phyloP scores from a whole-genome alignment of 73 alveolate genomes.

The Paramecium bursaria region DNA sequence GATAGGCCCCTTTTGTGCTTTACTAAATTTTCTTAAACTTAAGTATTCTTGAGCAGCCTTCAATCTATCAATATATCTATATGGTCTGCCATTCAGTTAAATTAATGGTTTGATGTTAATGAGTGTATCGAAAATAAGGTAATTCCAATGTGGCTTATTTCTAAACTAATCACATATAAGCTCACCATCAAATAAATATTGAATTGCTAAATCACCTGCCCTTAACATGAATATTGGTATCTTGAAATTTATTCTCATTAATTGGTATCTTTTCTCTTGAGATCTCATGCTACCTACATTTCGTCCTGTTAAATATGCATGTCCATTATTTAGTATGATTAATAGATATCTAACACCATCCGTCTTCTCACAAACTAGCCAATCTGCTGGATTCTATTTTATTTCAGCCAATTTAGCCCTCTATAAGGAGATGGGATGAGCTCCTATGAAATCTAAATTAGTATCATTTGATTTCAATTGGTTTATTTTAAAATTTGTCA shows the following conservation, averaged over 20 bases:
- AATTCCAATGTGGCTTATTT: not conserved
- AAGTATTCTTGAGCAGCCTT: slow-evolving; percentile 22
- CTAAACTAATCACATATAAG: slow-evolving; percentile 22
- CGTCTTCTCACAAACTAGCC: slow-evolving; percentile 60
- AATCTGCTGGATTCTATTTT: not conserved
- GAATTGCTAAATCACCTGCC: slow-evolving; percentile 1
- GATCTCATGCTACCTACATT: slow-evolving; percentile 5
- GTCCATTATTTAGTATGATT: slow-evolving; percentile 40
- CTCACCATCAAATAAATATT: slow-evolving; percentile 59
- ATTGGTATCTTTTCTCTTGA: not conserved
- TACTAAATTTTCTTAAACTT: not conserved
- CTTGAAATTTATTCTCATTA: not conserved
- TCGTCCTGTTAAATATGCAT: slow-evolving; percentile 49
- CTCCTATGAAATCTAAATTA: slow-evolving; percentile 61
- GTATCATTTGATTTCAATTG: not conserved
- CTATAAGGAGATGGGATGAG: slow-evolving; percentile 60
- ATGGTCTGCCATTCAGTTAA: not conserved
- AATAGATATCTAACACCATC: slow-evolving; percentile 62
- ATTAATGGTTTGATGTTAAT: slow-evolving; percentile 59
- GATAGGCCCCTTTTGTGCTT: not conserved
- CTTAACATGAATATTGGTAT: not conserved
- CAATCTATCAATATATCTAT: slow-evolving; percentile 19
- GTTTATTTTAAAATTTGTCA: too few relatives aligned
- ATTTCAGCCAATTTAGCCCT: not conserved
- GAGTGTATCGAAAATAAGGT: slow-evolving; percentile 55